These are phyloP conservation scores for Candida takata DNA, from an alignment of 805 yeast species.

Conservation along the genomic window DNA sequence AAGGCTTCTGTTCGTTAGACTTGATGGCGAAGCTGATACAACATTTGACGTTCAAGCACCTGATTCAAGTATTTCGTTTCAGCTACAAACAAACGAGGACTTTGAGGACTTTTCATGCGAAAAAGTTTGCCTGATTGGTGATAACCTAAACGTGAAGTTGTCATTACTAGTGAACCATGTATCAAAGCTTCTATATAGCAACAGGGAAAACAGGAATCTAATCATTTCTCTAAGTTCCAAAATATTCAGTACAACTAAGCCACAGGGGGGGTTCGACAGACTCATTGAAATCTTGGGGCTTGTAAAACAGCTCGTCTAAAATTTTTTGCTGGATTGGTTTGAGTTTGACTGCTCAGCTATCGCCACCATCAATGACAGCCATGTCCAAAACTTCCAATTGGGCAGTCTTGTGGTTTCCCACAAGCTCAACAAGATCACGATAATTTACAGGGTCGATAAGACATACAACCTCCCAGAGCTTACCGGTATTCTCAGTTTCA, in stretches of 20 bases:
- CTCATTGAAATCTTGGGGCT: slow-evolving; percentile 13
- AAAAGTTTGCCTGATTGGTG: slow-evolving; percentile 20
- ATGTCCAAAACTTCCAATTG: slow-evolving; percentile 78
- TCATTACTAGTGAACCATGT: slow-evolving; percentile 19
- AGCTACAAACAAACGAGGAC: slow-evolving; percentile 1
- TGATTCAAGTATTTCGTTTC: slow-evolving; percentile 10
- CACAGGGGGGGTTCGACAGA: slow-evolving; percentile 10
- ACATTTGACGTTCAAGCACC: slow-evolving; percentile 22
- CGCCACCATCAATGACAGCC: slow-evolving; percentile 73
- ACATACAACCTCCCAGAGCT: slow-evolving; percentile 49
- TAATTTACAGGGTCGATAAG: slow-evolving; percentile 83
- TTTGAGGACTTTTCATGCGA: slow-evolving; percentile 40
- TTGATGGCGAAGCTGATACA: slow-evolving; percentile 33
- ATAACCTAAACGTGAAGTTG: slow-evolving; percentile 11
- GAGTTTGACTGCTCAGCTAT: slow-evolving; percentile 13
- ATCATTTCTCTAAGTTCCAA: slow-evolving; percentile 23
- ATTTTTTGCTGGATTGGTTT: neutral
- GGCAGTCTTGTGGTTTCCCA: slow-evolving; percentile 48
- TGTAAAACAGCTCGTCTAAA: slow-evolving; percentile 6
- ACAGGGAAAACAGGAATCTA: slow-evolving; percentile 13
- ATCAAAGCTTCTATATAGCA: slow-evolving; percentile 16
- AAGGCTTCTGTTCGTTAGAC: slow-evolving; percentile 31
- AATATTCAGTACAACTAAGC: slow-evolving; percentile 8
- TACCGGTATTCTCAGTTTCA: slow-evolving; percentile 38
- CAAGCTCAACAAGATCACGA: slow-evolving; percentile 57